Evolutionary conservation across 2,329 filamentous ascomycete species (phyloP), one percentile per base, ranked within the genome.

Genomic region (Didymellaceae sp.): DNA sequence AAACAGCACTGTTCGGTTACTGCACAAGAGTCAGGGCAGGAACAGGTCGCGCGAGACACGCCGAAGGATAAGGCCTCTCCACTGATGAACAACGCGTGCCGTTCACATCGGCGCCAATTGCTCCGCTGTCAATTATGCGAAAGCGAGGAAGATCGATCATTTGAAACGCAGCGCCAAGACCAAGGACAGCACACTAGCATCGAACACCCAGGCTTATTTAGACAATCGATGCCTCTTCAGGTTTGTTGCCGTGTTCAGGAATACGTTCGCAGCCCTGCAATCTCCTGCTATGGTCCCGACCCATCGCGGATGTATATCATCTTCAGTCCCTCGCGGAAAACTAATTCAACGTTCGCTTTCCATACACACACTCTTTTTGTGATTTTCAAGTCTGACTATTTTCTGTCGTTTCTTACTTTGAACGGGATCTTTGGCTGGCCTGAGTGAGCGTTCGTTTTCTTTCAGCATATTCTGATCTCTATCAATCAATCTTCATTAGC

Each of bases 381-480:
- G 21, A 10, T 35, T 25, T 30, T 20, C 24, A n/a, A n/a, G n/a
- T n/a, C n/a, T n/a, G n/a, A n/a, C 45, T 35, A 21, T 53, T 50
- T 60, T 53, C 51, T 39, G 35, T 62, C 52, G 22, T 55, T 56
- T 24, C 49, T 44, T 22, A 58, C 14, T 38, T 54, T 62, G 60
- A 63, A 49, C 57, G 46, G 31, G 50, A 50, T 61, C 47, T 51
- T 59, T 49, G 62, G 57, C 62, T 59, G 58, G 62, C 51, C 57
- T 63, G 60, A 61, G 48, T 58, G 41, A 56, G 51, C 59, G 54
- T 55, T 55, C 46, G 34, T 52, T 61, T 34, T 55, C 40, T 45
- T 47, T 32, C 14, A 42, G n/a, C 25, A 45, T 37, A 26, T 8
- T 14, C 2, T 21, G 4, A n/a, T n/a, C 18, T 18, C 8, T 35